phyloP scores from a whole-genome alignment of 352 stramenopile species.

The Peronospora farinosa region DNA sequence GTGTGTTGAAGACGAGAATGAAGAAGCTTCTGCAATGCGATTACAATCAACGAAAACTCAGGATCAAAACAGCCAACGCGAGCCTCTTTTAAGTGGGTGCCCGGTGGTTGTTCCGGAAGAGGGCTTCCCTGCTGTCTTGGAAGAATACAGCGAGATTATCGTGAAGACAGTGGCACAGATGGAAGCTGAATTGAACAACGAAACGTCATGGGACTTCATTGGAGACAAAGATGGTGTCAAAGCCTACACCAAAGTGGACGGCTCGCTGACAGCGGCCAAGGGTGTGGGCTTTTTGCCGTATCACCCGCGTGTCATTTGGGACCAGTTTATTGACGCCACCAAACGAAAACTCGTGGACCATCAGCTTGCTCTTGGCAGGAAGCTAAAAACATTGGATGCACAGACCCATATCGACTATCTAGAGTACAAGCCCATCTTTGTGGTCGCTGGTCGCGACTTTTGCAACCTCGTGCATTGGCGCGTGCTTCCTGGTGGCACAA shows the following conservation, averaged over 20 bases:
- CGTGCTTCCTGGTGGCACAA: conserved; percentile 50
- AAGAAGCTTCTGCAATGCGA: conserved; percentile 21
- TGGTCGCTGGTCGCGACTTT: conserved; percentile 70
- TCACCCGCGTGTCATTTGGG: conserved; percentile 47
- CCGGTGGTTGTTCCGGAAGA: conserved; percentile 32
- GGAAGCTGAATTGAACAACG: conserved; percentile 52
- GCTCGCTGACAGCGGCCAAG: conserved; percentile 54
- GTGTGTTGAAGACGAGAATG: conserved; percentile 41
- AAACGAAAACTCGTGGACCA: conserved; percentile 52
- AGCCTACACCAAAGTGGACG: conserved; percentile 60
- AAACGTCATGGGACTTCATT: conserved; percentile 54
- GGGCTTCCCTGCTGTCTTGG: conserved; percentile 37
- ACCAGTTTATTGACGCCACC: conserved; percentile 42
- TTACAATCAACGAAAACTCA: conserved; percentile 15
- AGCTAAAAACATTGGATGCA: conserved; percentile 37
- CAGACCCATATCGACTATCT: conserved; percentile 67
- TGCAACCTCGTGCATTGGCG: conserved; percentile 68
- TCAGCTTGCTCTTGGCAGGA: conserved; percentile 42
- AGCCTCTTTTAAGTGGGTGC: not conserved
- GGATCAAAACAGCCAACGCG: conserved; percentile 16
- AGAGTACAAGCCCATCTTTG: conserved; percentile 77
- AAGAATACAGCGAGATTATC: conserved; percentile 50
- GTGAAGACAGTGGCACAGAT: conserved; percentile 52
- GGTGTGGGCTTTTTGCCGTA: conserved; percentile 47
- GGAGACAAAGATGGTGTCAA: conserved; percentile 66